Conservation (phyloP, 2,329 filamentous ascomycete genomes). For the Trichoderma simmonsii region DNA sequence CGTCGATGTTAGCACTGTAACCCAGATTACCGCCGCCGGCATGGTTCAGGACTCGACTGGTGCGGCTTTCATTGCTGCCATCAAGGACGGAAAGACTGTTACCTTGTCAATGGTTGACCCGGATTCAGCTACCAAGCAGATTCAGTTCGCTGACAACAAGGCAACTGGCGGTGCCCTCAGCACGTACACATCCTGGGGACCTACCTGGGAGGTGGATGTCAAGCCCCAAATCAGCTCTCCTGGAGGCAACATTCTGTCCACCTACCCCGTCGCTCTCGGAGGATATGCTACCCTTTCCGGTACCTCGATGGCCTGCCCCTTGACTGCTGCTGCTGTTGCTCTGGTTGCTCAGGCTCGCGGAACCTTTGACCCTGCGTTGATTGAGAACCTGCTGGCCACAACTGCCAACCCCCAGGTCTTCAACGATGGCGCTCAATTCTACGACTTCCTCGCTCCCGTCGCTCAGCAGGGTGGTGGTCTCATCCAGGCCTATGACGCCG, state of each 20-base stretch:
- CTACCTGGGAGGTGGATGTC: constrained; percentile 55
- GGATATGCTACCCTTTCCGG: constrained; percentile 53
- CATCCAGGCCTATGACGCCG: constrained; percentile 58
- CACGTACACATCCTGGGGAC: constrained; percentile 57
- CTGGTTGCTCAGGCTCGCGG: constrained; percentile 51
- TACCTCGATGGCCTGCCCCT: constrained; percentile 60
- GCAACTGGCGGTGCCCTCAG: constrained; percentile 50
- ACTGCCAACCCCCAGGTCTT: constrained; percentile 49
- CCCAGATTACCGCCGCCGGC: constrained; percentile 36
- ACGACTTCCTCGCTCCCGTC: constrained; percentile 48
- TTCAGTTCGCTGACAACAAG: constrained; percentile 34
- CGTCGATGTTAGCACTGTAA: constrained; percentile 30
- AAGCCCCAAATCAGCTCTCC: constrained; percentile 56
- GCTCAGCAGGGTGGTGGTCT: constrained; percentile 60
- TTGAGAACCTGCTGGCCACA: constrained; percentile 49
- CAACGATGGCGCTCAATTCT: constrained; percentile 41
- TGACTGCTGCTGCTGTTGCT: constrained; percentile 53
- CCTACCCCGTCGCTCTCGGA: constrained; percentile 46
- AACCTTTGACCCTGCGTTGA: constrained; percentile 47
- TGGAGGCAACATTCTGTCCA: constrained; percentile 57
- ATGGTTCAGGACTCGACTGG: constrained; percentile 44
- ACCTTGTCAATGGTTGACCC: constrained; percentile 44
- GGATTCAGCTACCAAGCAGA: constrained; percentile 28
- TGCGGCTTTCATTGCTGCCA: constrained; percentile 40
- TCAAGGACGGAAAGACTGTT: constrained; percentile 44